Evolutionary conservation across 176 grass and related monocot species (phyloP).

Genomic region (Echinochloa phyllopogon): DNA sequence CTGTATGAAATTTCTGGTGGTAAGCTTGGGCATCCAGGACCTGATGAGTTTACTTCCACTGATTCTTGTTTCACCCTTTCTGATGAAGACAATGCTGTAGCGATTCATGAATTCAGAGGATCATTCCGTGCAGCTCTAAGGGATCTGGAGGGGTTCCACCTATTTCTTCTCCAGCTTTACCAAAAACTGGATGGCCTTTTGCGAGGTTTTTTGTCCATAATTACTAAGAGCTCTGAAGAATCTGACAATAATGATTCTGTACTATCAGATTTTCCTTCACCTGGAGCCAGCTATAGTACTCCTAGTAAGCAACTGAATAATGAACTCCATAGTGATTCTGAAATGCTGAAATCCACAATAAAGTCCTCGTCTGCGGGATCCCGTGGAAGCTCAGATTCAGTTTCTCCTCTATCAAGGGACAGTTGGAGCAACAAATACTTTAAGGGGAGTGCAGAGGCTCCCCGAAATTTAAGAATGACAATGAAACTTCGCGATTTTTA

Average conservation of each 20-base stretch:
- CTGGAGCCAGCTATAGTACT: slow-evolving; percentile 45
- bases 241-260: slow-evolving; percentile 56
- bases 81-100: slow-evolving; percentile 56
- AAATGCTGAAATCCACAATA: slow-evolving; percentile 51
- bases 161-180: slow-evolving; percentile 91
- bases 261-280: slow-evolving; percentile 47
- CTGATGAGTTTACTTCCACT: slow-evolving; percentile 47
- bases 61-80: slow-evolving; percentile 56
- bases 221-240: slow-evolving; percentile 75
- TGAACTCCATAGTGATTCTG: slow-evolving; percentile 58
- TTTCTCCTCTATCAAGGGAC: slow-evolving; percentile 72
- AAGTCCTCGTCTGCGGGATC: slow-evolving; percentile 68
- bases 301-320: slow-evolving; percentile 50
- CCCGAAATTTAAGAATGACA: slow-evolving; percentile 79
- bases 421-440: slow-evolving; percentile 63
- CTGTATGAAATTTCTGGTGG: slow-evolving; percentile 84
- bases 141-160: slow-evolving; percentile 85
- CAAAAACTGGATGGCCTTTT: slow-evolving; percentile 88
- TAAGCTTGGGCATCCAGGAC: slow-evolving; percentile 68
- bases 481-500: slow-evolving; percentile 90
- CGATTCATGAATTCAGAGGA: slow-evolving; percentile 86
- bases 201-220: slow-evolving; percentile 75
- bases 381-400: slow-evolving; percentile 76
- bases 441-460: slow-evolving; percentile 68
- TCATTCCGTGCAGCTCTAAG: slow-evolving; percentile 90